Evolutionary conservation across 2,329 filamentous ascomycete species (phyloP).

Genomic region (Alternaria triticimaculans): DNA sequence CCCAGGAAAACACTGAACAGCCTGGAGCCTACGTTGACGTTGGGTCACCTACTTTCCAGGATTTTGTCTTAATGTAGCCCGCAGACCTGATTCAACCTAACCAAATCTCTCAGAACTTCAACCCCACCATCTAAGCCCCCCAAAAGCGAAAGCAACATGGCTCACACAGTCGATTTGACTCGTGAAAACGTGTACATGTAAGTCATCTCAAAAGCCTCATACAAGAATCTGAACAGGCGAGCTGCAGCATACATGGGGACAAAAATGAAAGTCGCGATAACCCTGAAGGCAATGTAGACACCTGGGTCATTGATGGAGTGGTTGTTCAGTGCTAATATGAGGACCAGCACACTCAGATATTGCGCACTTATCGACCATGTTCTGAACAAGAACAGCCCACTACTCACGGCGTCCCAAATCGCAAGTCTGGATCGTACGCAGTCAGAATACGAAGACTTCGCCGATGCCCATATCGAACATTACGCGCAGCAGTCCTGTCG

Average conservation of each 20-base stretch:
- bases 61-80: background rate
- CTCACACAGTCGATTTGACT: background rate
- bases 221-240: background rate
- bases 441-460: background rate
- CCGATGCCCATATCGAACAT: background rate
- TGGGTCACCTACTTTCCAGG: background rate
- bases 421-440: background rate
- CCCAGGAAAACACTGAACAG: background rate
- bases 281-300: background rate
- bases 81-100: background rate
- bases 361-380: background rate
- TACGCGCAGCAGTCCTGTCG: background rate
- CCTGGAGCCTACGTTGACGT: background rate
- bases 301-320: background rate
- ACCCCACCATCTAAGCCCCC: background rate
- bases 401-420: background rate
- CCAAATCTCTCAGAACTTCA: background rate
- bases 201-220: background rate
- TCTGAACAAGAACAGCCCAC: background rate
- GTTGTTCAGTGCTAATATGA: background rate
- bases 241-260: background rate
- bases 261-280: background rate
- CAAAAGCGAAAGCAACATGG: background rate
- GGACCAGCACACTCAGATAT: background rate
- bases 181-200: background rate